Conservation (phyloP, 768 basidiomycete genomes). For the Phanerodontia chrysosporium region DNA sequence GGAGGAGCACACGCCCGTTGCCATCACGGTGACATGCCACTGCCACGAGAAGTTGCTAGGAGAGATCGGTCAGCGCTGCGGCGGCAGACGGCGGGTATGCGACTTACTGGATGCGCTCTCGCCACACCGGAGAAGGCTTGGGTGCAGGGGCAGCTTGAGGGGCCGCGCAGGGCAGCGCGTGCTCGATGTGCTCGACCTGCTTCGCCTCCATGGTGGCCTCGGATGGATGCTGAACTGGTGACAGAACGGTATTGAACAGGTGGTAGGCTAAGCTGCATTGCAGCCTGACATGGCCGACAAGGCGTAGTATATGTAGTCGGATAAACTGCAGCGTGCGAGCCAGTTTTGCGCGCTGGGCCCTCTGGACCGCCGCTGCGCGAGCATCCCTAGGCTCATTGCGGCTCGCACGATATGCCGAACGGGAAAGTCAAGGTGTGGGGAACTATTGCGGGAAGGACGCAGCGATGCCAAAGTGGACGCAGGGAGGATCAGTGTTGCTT, state of each 20-base stretch:
- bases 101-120: constrained; percentile 7
- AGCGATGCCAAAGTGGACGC: neutral
- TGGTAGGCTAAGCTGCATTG: neutral
- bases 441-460: neutral
- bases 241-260: neutral
- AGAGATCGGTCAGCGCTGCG: neutral
- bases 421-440: neutral
- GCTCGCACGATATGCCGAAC: neutral
- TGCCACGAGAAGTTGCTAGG: constrained; percentile 42
- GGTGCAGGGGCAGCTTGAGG: neutral
- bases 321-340: neutral
- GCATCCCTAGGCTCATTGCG: neutral
- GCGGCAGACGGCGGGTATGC: neutral
- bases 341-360: neutral
- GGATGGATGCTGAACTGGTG: neutral
- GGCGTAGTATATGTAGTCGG: neutral
- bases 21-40: constrained; percentile 46
- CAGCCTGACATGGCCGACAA: neutral
- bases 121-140: neutral
- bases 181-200: neutral
- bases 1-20: constrained; percentile 38
- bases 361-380: neutral
- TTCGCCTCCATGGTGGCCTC: neutral
- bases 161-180: neutral
- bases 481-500: neutral